phyloP scores from a whole-genome alignment of 208 protist genomes.

The Trypanosoma mega region DNA sequence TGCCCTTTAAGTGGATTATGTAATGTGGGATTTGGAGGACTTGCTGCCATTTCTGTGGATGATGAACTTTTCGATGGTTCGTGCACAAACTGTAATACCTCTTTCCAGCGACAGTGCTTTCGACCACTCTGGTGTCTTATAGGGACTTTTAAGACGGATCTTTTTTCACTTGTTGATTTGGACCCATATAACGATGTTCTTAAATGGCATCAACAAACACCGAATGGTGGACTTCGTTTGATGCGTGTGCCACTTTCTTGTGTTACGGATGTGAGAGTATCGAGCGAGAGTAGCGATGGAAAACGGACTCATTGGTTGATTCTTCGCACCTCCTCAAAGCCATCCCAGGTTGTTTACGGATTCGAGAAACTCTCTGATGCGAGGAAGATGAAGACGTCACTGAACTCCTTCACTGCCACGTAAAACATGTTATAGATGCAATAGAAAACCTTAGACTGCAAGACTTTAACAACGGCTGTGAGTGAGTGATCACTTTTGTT shows the following conservation, averaged over 20 bases:
- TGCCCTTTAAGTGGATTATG: no score
- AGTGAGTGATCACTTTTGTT: no score
- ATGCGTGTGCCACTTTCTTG: slow-evolving; percentile 50
- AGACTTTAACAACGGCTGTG: no score
- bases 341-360: slow-evolving; percentile 82
- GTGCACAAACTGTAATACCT: neutral
- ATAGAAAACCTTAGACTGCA: no score
- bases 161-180: slow-evolving; percentile 60
- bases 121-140: slow-evolving; percentile 77
- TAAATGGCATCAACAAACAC: slow-evolving; percentile 74
- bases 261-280: slow-evolving; percentile 42
- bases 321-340: slow-evolving; percentile 58
- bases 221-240: slow-evolving; percentile 57
- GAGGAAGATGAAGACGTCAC: slow-evolving; percentile 40
- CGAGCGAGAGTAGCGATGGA: slow-evolving; percentile 41
- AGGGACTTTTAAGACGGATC: slow-evolving; percentile 75
- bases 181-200: slow-evolving; percentile 55
- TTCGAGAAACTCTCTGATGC: slow-evolving; percentile 60
- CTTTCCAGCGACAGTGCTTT: slow-evolving; percentile 38
- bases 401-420: slow-evolving; percentile 16
- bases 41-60: slow-evolving; percentile 53
- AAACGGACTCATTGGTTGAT: slow-evolving; percentile 48
- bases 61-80: slow-evolving; percentile 45
- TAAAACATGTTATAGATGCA: no score
- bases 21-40: slow-evolving; percentile 62